Evolutionary conservation across 805 yeast species (phyloP), one percentile per base, ranked within the genome.

Genomic region (Naumovozyma baii): DNA sequence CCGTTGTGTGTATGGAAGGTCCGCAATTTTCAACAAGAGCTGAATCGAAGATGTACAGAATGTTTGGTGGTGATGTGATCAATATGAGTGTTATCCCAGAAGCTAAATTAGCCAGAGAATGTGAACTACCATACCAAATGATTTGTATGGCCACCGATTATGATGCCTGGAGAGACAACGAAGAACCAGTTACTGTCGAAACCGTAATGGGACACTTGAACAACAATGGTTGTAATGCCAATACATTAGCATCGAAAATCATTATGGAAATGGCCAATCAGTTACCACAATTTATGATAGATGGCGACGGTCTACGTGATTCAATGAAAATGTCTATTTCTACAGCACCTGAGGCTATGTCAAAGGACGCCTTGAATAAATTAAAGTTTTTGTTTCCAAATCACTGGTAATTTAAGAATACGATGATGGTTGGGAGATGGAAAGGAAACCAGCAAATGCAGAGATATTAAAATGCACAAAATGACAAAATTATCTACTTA

Each of bases 51-150:
- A 64, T 92, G 65, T 92, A 92, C 69, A 68, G 73, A 46, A 66
- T 83, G 28, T 83, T 92, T 80, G 96, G 95, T 41, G 97, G 95
- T 5, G 76, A 87, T 26, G 94, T 92, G 40, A 92, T 92, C 62
- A 92, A 92, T 69, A 92, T 92, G 99, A 81, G 94, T 38, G 92
- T 86, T 41, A 65, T 92, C 43, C 99, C 99, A n/a, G 99, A 92
- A 68, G 81, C 95, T 31, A 92, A 92, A 62, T 73, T 92, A 47
- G 98, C 99, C 3, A 77, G 94, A 57, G 99, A 92, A 66, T 96
- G 97, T 34, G 99, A 92, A 64, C 80, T 92, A 48, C 73, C 95
- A 20, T 92, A 92, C 66, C 97, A 90, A 64, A 92, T 92, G 96
- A 74, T 92, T 48, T 92, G 99, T 66, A 92, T 92, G 99, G 81